Base-by-base conservation (phyloP, 148 eudicot genomes). In the Cornus suecica region DNA sequence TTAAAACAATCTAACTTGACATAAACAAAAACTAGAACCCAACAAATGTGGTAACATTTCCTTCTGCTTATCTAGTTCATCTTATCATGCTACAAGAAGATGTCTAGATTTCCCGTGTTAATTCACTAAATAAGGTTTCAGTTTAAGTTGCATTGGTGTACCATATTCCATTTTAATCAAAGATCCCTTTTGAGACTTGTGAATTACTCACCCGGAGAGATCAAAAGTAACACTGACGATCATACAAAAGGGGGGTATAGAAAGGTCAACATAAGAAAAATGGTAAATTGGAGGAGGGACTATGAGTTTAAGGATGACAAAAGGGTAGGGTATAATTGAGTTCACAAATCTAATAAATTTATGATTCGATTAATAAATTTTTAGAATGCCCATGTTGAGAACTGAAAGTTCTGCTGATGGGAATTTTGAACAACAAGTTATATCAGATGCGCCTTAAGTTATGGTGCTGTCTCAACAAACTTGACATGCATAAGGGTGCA, bases 371-470 rank as follows among this genome's bases (percentile, higher is more conserved):
- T 51, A 73, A 73, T 15, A 31, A 5, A 22, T 61, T 31, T 61
- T 22, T 13, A 37, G 24, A 61, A 37, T 26, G 26, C 18, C 76
- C 31, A 26, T 58, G 10, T 63, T 63, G 34, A 45, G 45, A 27
- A 51, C 10, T 28, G 63, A 10, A 28, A 11, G 32, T 1, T 14
- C 66, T 32, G 9, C 23, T 23, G 4, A 26, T 6, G 13, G 65
- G 60, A 37, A 61, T 24, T 24, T 14, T 61, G 29, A 72, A 14
- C 51, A 73, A 60, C 51, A 73, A 60, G 67, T 61, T 32, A 18
- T 32, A 18, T n/a, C 11, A 27, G 37, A 27, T 48, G 32, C 10
- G 2, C 51, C 32, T 14, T 70, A 45, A 15, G 31, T 22, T 72
- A 73, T 14, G 30, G 27, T 67, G 70, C 26, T 37, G 48, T 58